Percentiles rank a stretch among this genome's conserved stretches.
Evolutionary conservation across 2,329 filamentous ascomycete genomes (phyloP).

Genomic region (Cercospora berteroae): DNA sequence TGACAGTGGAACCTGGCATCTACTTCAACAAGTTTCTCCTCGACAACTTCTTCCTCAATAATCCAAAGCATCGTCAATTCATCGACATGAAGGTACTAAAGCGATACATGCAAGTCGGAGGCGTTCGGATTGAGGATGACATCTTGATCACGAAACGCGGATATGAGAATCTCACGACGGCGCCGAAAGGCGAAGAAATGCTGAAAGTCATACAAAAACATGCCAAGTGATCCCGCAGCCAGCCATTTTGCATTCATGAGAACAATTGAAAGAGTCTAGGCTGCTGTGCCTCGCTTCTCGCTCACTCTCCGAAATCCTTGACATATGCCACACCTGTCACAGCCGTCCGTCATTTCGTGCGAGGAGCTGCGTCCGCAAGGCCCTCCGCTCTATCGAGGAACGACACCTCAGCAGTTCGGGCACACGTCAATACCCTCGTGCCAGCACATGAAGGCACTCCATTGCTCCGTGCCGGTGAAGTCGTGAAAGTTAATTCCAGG

Average conservation of each 20-base stretch:
- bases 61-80: slow-evolving; percentile 57
- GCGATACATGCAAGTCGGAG: slow-evolving; percentile 73
- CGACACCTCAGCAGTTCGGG: background rate
- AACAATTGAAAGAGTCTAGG: background rate
- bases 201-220: slow-evolving; percentile 28
- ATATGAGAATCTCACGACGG: slow-evolving; percentile 81
- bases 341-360: background rate
- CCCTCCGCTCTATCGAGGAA: background rate
- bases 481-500: background rate
- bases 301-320: background rate
- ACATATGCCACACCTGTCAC: background rate
- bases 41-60: slow-evolving; percentile 62
- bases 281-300: background rate
- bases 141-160: slow-evolving; percentile 76
- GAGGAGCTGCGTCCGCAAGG: background rate
- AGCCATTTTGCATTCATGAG: background rate
- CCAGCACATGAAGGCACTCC: background rate
- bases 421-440: background rate
- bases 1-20: slow-evolving; percentile 90
- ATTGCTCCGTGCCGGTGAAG: background rate
- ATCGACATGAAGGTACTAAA: slow-evolving; percentile 66
- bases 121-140: slow-evolving; percentile 87
- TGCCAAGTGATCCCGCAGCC: slow-evolving; percentile 2
- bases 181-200: slow-evolving; percentile 53
- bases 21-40: slow-evolving; percentile 75